Evolutionary conservation across 805 yeast species (phyloP), one percentile per base, ranked within the genome.

Genomic region (Kregervanrija pseudodelftensis): DNA sequence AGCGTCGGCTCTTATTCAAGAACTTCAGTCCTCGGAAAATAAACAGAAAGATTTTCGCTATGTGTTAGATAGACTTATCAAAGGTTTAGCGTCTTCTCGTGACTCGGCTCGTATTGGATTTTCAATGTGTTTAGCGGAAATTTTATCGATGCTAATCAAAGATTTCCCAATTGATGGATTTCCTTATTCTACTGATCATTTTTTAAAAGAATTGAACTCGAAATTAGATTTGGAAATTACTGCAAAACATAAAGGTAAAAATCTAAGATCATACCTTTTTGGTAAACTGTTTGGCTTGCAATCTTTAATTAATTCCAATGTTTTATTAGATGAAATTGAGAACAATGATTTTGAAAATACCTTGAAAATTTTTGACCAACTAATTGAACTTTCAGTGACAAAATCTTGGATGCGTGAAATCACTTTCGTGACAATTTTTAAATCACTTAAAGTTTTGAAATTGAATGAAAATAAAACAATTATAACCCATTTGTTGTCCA

Each of bases 321-420:
- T 76, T 11, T 50, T 77, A 8, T 35, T 40, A 3, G 28, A n/a
- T 7, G 48, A 49, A 12, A 52, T 65, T 7, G 49, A 57, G 4
- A 33, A 47, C 1, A 53, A 54, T 2, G 40, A 46, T 2, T 34
- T 55, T 1, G 60, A 55, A 2, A 69, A 72, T 39, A 65, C 70
- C 41, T 48, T 57, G 13, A 59, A 63, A 11, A 74, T 82, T 38
- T 60, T 77, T 28, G 64, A 68, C 4, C 59, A 67, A 30, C 54
- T 85, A 33, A 59, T 86, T 4, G 78, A 75, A 17, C 67, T 90
- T 44, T 74, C 95, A 0, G 60, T 68, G 11, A 51, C 67, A 33
- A 91, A 90, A 60, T 76, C 85, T 1, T 90, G 97, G 97, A 74
- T 90, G 36, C 70, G 95, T 48, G 96, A 91, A 63, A 79, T 95